These are phyloP conservation scores for Thuidium tamariscinum DNA, from an alignment of 225 moss, liverwort and hornwort species.

Conservation along the genomic window DNA sequence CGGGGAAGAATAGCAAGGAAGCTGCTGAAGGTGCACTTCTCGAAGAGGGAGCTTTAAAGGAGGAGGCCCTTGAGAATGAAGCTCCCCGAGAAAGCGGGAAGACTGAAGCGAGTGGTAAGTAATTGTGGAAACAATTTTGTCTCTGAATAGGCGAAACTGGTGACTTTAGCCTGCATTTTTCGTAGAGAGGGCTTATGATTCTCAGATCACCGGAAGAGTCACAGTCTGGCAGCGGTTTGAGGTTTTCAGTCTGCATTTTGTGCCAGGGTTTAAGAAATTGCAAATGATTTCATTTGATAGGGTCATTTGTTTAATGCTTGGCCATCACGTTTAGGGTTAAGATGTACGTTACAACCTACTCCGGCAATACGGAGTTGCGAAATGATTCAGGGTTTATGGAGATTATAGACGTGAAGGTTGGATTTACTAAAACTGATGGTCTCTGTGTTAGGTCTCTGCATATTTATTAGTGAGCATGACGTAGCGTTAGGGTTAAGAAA, in stretches of 20 bases:
- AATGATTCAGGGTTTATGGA: neutral
- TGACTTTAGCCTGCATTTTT: neutral
- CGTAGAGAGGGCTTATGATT: neutral
- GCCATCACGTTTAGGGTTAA: neutral
- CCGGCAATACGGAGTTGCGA: neutral
- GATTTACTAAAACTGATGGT: neutral
- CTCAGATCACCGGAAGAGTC: neutral
- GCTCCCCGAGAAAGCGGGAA: slow-evolving; percentile 5
- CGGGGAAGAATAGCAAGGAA: slow-evolving; percentile 16
- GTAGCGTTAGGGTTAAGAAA: neutral
- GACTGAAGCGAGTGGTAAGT: slow-evolving; percentile 14
- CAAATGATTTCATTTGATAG: neutral
- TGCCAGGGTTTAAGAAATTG: slow-evolving; percentile 7
- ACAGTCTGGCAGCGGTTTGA: neutral
- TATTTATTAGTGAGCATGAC: neutral
- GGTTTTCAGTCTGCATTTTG: neutral
- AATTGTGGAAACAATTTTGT: neutral
- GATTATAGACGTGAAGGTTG: neutral
- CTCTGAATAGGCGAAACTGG: neutral
- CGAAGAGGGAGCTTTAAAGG: slow-evolving; percentile 18
- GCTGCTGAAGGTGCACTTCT: neutral
- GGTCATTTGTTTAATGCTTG: neutral
- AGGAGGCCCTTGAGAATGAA: slow-evolving; percentile 12
- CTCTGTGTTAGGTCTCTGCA: neutral
- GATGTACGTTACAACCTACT: neutral